Base-by-base conservation (phyloP, 208 protist genomes). In the Wallacemonas sp. region DNA sequence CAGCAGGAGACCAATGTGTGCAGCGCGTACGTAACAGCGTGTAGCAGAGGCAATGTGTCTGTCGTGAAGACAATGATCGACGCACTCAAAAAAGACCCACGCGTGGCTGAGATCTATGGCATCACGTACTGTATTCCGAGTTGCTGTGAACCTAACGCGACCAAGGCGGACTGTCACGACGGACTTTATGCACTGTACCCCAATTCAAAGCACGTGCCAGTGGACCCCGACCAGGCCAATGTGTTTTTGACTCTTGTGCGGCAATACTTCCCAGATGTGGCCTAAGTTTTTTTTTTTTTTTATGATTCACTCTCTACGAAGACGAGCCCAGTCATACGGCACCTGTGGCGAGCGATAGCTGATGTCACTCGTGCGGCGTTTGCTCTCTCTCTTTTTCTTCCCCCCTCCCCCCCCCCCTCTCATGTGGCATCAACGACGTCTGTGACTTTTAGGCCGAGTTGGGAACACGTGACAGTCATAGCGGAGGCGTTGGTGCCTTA, bases 91-190 rank as follows among this genome's bases (percentile, higher is more conserved):
- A 46, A 41, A 31, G 68, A 85, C 47, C 76, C 82, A 17, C 61
- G 72, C 9, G 80, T 71, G 0, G 19, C 84, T 19, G 70, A 61
- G 22, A 82, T 70, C 47, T 88, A 88, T 53, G 84, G 84, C 24
- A 77, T 94, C 8, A 90, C 82, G 3, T 91, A 85, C 66, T 82
- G 79, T 34, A 67, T 90, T 1, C 88, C 84, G 24, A 84, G 72
- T 62, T 61, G 62, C 11, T 22, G 82, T 44, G 72, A 78, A 39
- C 66, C 71, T 27, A 65, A 72, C 24, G 70, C 72, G 8, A 74
- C 77, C 0, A 31, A 70, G 2, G 79, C 74, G 31, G 77, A 91
- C 53, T 58, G 61, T 22, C 27, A 19, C 26, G 69, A 38, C 2
- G 82, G 75, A 12, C 47, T 88, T 0, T 69, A 79, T 62, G 68